These are phyloP conservation scores for Sherardia arvensis DNA, from an alignment of 257 asterid genomes.

Conservation along the genomic window DNA sequence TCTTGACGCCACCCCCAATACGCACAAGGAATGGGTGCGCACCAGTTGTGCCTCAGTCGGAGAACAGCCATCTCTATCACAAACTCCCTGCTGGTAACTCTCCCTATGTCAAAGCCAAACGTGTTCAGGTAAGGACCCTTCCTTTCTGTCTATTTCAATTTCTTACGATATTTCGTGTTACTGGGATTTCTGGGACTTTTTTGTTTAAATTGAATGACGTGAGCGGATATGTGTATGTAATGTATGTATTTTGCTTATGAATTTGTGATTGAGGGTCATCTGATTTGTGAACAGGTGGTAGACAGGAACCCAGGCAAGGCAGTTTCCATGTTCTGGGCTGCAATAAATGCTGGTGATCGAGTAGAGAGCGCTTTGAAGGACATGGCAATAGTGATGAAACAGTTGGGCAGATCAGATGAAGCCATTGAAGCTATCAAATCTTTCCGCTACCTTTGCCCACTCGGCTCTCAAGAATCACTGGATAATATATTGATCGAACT, in stretches of 20 bases:
- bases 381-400: constrained; percentile 96
- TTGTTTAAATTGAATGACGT: neutral
- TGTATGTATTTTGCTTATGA: no score
- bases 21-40: constrained; percentile 26
- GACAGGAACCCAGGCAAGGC: constrained; percentile 74
- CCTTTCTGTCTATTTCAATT: no score
- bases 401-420: constrained; percentile 73
- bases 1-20: constrained; percentile 72
- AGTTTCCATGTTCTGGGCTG: constrained; percentile 83
- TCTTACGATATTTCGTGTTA: no score
- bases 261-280: neutral
- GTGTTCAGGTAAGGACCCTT: constrained; percentile 66
- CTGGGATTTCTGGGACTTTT: neutral
- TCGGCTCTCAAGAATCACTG: constrained; percentile 72
- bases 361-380: constrained; percentile 92
- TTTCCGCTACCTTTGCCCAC: constrained; percentile 85
- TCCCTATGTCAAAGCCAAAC: constrained; percentile 82
- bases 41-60: constrained; percentile 43
- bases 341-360: constrained; percentile 88
- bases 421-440: constrained; percentile 95
- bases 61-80: constrained; percentile 42
- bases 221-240: neutral
- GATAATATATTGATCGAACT: constrained; percentile 80
- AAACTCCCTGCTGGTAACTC: constrained; percentile 87
- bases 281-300: constrained; percentile 22